Conservation (phyloP, 805 yeast genomes). For the Grigorovia jiainica region DNA sequence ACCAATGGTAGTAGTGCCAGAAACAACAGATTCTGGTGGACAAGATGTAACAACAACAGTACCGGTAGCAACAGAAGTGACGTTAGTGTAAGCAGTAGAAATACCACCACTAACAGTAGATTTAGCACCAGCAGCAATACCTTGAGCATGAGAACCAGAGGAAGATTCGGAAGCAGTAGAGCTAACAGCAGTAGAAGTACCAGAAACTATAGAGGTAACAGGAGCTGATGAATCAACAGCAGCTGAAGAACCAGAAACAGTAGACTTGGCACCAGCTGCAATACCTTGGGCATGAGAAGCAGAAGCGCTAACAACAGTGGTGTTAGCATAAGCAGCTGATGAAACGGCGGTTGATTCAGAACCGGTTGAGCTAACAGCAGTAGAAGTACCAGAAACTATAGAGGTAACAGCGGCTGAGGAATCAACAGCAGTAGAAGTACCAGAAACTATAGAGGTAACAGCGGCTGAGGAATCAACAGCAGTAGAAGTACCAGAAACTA, state of each 20-base stretch:
- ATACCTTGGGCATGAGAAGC: too few relatives aligned
- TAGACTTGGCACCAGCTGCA: not conserved
- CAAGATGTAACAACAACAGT: not conserved
- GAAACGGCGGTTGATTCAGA: not conserved
- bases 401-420: too few relatives aligned
- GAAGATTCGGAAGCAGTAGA: too few relatives aligned
- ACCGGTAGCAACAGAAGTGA: not conserved
- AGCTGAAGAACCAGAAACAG: not conserved
- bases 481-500: too few relatives aligned
- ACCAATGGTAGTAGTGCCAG: not conserved
- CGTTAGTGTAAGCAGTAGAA: not conserved
- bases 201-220: not conserved
- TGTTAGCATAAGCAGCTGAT: not conserved
- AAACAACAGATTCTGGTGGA: constrained; percentile 1
- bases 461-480: too few relatives aligned
- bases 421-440: not conserved
- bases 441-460: not conserved
- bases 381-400: not conserved
- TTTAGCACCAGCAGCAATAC: not conserved
- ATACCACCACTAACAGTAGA: not conserved
- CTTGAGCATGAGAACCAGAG: not conserved
- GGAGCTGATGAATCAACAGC: not conserved
- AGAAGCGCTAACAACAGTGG: not conserved
- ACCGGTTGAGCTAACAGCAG: not conserved
- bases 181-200: not conserved